Percentiles rank a stretch among this genome's conserved stretches.
Evolutionary conservation across 148 eudicot genomes (phyloP).

Genomic region (Arbutus unedo): DNA sequence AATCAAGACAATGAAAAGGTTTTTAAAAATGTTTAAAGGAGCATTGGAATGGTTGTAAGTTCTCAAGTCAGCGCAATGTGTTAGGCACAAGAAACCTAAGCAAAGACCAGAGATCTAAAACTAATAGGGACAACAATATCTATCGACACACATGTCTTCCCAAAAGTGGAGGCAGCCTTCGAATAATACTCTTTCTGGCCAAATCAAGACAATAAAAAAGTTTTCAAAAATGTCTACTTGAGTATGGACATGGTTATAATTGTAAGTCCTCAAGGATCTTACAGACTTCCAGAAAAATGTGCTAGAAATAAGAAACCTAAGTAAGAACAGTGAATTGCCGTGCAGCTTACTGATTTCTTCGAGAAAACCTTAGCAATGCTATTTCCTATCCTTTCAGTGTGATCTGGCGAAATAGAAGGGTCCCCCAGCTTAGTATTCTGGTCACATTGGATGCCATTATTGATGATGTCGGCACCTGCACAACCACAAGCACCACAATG

Average conservation of each 20-base stretch:
- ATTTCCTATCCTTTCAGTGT: conserved; percentile 19
- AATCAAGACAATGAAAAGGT: not conserved
- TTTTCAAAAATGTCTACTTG: not conserved
- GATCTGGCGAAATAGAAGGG: conserved; percentile 26
- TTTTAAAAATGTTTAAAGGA: not conserved
- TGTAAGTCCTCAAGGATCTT: not conserved
- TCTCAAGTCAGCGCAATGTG: not conserved
- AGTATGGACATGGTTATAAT: not conserved
- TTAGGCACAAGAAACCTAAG: conserved; percentile 5
- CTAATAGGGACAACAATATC: not conserved
- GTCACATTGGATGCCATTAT: conserved; percentile 31
- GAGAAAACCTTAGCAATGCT: conserved; percentile 13
- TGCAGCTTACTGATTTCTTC: conserved; percentile 34
- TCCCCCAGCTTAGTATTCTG: conserved; percentile 27
- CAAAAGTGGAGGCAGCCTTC: not conserved
- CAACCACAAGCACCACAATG: conserved; percentile 9
- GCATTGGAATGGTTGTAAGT: not conserved
- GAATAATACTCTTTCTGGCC: not conserved
- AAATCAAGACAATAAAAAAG: not conserved
- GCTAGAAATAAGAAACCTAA: conserved; percentile 6
- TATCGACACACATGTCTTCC: not conserved
- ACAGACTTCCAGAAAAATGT: not conserved
- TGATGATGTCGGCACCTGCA: conserved; percentile 34
- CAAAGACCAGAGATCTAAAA: not conserved
- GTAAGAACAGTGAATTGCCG: not conserved